These are phyloP conservation scores for Tuctoria greenei DNA, from an alignment of 176 grass and related monocot species.

Conservation along the genomic window DNA sequence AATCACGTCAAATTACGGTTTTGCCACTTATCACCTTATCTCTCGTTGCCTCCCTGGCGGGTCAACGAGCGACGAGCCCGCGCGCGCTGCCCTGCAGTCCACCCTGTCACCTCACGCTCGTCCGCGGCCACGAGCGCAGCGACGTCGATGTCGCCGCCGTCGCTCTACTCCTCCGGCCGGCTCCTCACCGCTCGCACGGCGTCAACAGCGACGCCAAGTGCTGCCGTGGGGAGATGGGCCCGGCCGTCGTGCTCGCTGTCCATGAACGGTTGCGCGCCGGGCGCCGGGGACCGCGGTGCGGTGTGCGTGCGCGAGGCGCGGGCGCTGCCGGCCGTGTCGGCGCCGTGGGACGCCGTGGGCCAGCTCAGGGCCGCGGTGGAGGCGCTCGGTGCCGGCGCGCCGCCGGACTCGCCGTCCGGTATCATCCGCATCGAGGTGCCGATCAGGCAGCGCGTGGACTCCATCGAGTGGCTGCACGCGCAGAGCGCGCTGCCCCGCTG, in stretches of 20 bases:
- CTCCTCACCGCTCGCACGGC: constrained; percentile 6
- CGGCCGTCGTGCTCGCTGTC: constrained; percentile 49
- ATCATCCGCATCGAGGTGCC: constrained; percentile 94
- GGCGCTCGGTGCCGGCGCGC: constrained; percentile 20
- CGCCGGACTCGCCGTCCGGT: constrained; percentile 50
- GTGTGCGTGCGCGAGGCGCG: constrained; percentile 54
- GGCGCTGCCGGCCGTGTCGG: constrained; percentile 46
- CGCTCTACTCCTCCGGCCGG: constrained; percentile 34
- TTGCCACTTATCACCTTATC: constrained; percentile 67
- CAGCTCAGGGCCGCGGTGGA: constrained; percentile 62
- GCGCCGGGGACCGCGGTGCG: not conserved
- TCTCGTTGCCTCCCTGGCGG: constrained; percentile 19
- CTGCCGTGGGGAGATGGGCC: constrained; percentile 23
- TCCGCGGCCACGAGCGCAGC: not conserved
- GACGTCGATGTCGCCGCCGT: constrained; percentile 1
- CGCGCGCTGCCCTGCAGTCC: not conserved
- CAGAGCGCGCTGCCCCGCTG: constrained; percentile 60
- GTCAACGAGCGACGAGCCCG: not conserved
- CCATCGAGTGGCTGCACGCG: constrained; percentile 81
- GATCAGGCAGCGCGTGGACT: constrained; percentile 67
- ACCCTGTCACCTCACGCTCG: not conserved
- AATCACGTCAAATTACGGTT: constrained; percentile 15
- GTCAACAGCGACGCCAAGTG: constrained; percentile 9
- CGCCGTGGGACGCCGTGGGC: constrained; percentile 48
- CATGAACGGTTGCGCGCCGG: constrained; percentile 70